Percentiles rank a stretch among this genome's conserved stretches.
Conservation (phyloP, 495 filamentous ascomycete genomes). For the Podospora comata region DNA sequence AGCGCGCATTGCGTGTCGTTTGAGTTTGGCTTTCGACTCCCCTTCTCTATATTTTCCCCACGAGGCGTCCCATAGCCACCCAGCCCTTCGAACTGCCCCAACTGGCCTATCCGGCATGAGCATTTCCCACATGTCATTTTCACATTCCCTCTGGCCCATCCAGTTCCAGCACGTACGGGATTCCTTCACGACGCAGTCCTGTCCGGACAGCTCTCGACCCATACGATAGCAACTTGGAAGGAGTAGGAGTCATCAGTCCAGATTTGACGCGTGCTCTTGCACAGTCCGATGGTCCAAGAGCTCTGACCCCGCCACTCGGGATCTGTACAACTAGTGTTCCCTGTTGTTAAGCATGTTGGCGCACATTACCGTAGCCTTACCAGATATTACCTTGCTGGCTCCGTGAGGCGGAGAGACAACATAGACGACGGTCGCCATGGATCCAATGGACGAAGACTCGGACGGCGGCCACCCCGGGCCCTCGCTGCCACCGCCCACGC, state of each 20-base stretch:
- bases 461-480: constrained; percentile 9
- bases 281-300: neutral
- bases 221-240: neutral
- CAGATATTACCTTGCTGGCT: neutral
- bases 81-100: neutral
- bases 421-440: constrained; percentile 13
- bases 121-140: neutral
- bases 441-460: constrained; percentile 31
- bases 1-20: neutral
- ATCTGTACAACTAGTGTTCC: neutral
- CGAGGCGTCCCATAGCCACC: neutral
- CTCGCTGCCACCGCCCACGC: constrained; percentile 14
- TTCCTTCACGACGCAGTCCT: neutral
- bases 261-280: neutral
- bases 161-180: neutral
- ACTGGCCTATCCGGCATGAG: neutral
- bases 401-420: neutral
- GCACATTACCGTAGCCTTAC: constrained; percentile 6
- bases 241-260: neutral
- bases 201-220: neutral
- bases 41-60: neutral
- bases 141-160: neutral
- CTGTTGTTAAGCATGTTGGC: constrained; percentile 16
- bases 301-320: neutral
- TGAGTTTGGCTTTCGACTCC: neutral